Percentiles rank a stretch among this genome's conserved stretches.
phyloP scores from a whole-genome alignment of 1,284 basidiomycete genomes.

The Ganoderma sp. region DNA sequence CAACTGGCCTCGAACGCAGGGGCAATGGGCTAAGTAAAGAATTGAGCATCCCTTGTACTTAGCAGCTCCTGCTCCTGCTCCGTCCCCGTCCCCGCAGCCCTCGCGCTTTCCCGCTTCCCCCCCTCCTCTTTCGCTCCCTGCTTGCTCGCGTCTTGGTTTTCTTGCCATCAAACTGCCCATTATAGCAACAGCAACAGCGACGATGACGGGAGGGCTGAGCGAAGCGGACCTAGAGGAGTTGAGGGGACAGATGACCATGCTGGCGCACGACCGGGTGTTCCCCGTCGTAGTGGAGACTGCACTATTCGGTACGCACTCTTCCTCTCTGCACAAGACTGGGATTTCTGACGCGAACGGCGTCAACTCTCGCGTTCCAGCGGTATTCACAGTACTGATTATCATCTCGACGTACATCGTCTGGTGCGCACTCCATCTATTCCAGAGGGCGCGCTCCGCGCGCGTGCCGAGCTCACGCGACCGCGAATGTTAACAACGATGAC shows the following conservation, averaged over 20 bases:
- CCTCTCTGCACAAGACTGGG: not conserved
- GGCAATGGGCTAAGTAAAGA: not conserved
- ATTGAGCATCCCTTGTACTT: no score
- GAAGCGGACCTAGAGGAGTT: conserved; percentile 3
- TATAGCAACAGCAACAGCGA: not conserved
- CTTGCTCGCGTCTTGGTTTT: not conserved
- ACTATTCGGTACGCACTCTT: conserved; percentile 14
- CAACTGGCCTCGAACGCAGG: no score
- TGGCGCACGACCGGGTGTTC: conserved; percentile 19
- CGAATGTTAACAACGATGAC: conserved; percentile 3
- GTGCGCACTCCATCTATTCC: conserved; percentile 2
- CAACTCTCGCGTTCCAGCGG: conserved; percentile 1
- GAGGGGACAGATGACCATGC: conserved; percentile 13
- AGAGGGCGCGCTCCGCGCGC: no score
- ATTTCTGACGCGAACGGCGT: not conserved
- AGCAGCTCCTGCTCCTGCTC: no score
- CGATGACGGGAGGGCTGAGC: conserved; percentile 12
- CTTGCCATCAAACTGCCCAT: not conserved
- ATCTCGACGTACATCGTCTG: conserved; percentile 15
- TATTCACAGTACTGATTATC: conserved; percentile 20
- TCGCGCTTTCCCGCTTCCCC: not conserved
- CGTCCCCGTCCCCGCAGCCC: no score
- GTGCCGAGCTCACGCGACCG: not conserved
- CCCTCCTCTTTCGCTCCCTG: not conserved
- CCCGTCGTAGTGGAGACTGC: conserved; percentile 20